Conservation (phyloP, 2,329 filamentous ascomycete species). For the Coniochaeta prunicola region DNA sequence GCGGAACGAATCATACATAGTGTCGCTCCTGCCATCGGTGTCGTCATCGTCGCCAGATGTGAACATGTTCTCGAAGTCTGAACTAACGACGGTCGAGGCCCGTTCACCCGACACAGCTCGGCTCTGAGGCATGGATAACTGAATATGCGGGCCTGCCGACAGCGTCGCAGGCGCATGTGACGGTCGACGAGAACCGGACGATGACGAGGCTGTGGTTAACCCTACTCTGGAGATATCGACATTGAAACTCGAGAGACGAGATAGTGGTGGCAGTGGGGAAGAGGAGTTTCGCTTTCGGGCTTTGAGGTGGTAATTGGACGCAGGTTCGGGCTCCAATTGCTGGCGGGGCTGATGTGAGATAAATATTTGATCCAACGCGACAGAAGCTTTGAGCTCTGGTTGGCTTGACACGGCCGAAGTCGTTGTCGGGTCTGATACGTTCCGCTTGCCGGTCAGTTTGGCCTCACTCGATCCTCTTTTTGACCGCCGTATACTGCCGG, state of each 20-base stretch:
- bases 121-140: conserved; percentile 30
- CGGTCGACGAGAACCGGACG: conserved; percentile 26
- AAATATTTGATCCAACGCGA: conserved; percentile 16
- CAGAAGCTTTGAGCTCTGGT: neutral
- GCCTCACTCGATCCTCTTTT: conserved; percentile 39
- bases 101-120: conserved; percentile 37
- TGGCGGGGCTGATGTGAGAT: conserved; percentile 18
- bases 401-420: conserved; percentile 1
- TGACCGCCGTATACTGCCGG: conserved; percentile 47
- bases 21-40: conserved; percentile 72
- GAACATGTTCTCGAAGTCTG: conserved; percentile 59
- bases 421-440: conserved; percentile 43
- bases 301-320: conserved; percentile 15
- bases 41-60: conserved; percentile 69
- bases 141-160: conserved; percentile 20
- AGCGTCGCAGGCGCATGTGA: conserved; percentile 34
- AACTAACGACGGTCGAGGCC: conserved; percentile 60
- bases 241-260: conserved; percentile 47
- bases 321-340: conserved; percentile 17
- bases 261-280: conserved; percentile 49
- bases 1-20: conserved; percentile 67
- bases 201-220: conserved; percentile 28
- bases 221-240: conserved; percentile 43
- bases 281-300: conserved; percentile 38
- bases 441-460: conserved; percentile 36